Base-by-base conservation (phyloP, 768 basidiomycete genomes). In the Punctularia strigosozonata region DNA sequence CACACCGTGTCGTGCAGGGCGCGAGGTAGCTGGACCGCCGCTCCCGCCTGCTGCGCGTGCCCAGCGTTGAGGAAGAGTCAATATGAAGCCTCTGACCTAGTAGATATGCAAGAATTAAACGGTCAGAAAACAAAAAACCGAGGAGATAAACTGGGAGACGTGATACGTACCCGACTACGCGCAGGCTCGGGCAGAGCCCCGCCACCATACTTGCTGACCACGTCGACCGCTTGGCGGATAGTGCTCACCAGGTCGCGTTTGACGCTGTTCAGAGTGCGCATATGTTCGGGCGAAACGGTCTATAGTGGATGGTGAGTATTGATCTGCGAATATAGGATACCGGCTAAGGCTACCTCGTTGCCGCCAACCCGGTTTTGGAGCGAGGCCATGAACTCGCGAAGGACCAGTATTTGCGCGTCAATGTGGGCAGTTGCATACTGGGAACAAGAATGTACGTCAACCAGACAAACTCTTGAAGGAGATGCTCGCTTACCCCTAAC, bases 351-450 rank as follows among this genome's bases (percentile, higher is more conserved):
- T n/a, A n/a, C n/a, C n/a, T n/a, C n/a, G n/a, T n/a, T n/a, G n/a
- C n/a, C n/a, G n/a, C n/a, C n/a, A n/a, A n/a, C n/a, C n/a, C n/a
- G n/a, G n/a, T n/a, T n/a, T 40, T 80, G 78, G 2, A 86, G 62
- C 6, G 78, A 75, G 4, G 76, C 73, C 30, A 83, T 88, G 53
- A 91, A 90, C 45, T 86, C 79, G 4, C 86, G 81, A 8, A 94
- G 69, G 38, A 88, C 70, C 19, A 81, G 64, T 31, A 90, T 91
- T 50, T 91, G 90, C 2, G 79, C 77, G 50, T 91, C 87, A 49
- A 92, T 90, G 43, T 86, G 87, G 0, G 69, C 62, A 1, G 88
- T 90, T 6, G 90, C 89, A 51, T 85, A 91, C 87, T 90, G 43
- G 2, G 19, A 8, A 8, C 33, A 8, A 34, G 20, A 19, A 19